Evolutionary conservation across 768 basidiomycete species (phyloP), one percentile per base, ranked within the genome.

Genomic region (Trametes villosa): DNA sequence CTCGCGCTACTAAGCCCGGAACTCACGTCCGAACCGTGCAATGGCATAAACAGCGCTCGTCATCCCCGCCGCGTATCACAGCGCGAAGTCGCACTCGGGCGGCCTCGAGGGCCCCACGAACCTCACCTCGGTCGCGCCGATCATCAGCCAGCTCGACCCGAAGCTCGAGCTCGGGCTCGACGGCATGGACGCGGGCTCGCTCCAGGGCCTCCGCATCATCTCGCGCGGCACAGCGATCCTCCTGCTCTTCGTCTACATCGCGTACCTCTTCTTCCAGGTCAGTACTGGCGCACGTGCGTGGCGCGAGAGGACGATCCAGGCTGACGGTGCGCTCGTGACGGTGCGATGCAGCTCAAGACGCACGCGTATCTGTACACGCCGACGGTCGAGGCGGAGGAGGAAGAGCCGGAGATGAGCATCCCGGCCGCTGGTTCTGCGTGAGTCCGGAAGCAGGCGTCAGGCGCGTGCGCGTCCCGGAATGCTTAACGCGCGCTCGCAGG

Each of bases 31-130:
- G 6, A 31, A 4, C 6, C 42, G 11, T 38, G 57, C 45, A 45
- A 59, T 33, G 57, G 34, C 51, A 30, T 18, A 29, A 54, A 59
- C 45, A 81, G 89, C 93, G 40, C 84, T 97, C 38, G 87, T 96
- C 66, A 91, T 96, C 59, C 94, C 94, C 31, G 94, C 95, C 38
- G 94, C 94, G 3, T 96, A 92, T 66, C 79, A 84, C 64, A 82
- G 78, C 67, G 79, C 85, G 24, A 68, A 75, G 36, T 57, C 63
- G 17, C 54, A 65, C 55, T 49, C 41, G 15, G 59, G 51, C 27
- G 53, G 48, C 33, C 45, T 53, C n/a, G 50, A 51, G 9, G 52
- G 44, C 54, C 55, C 51, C 44, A 57, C n/a, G 50, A 63, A 63
- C 33, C 31, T 5, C 5, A 54, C 57, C 1, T 26, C 38, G 26